Percentiles rank a stretch among this genome's conserved stretches.
Conservation (phyloP, 345 rosid species). For the Salix dunnii region DNA sequence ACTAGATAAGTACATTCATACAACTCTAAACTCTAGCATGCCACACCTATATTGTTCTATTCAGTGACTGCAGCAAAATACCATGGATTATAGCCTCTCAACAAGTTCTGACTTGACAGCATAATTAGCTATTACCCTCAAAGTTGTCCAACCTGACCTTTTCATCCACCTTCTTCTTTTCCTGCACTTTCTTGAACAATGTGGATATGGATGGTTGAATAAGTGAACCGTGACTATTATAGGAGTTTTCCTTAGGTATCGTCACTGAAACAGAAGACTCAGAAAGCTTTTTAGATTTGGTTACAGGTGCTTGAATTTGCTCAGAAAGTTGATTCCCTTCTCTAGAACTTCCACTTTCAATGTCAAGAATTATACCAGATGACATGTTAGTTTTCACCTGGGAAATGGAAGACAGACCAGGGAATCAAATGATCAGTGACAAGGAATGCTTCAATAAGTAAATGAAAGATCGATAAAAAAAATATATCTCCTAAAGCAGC, state of each 20-base stretch:
- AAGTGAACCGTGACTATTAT: slow-evolving; percentile 42
- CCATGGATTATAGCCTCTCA: not conserved
- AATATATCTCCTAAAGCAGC: not conserved
- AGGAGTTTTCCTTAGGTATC: slow-evolving; percentile 32
- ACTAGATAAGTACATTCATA: too few relatives aligned
- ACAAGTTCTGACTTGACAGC: not conserved
- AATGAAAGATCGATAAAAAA: not conserved
- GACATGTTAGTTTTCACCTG: slow-evolving; percentile 31
- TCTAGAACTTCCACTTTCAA: slow-evolving; percentile 17
- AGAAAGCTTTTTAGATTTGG: slow-evolving; percentile 28
- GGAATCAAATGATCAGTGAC: slow-evolving; percentile 3
- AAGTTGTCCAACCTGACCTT: slow-evolving; percentile 35
- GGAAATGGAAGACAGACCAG: slow-evolving; percentile 1
- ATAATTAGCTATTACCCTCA: not conserved
- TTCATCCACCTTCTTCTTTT: slow-evolving; percentile 39
- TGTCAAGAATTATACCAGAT: slow-evolving; percentile 10
- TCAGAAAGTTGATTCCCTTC: slow-evolving; percentile 16
- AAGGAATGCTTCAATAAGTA: not conserved
- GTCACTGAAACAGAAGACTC: slow-evolving; percentile 26
- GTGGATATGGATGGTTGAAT: slow-evolving; percentile 77
- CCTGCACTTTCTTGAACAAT: slow-evolving; percentile 48
- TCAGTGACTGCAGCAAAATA: not conserved
- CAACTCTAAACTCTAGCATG: too few relatives aligned
- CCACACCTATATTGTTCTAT: not conserved
- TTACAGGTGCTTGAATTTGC: slow-evolving; percentile 19